These are phyloP conservation scores for Mortierella antarctica DNA, from an alignment of 192 early-diverging fungal genomes.

Conservation along the genomic window DNA sequence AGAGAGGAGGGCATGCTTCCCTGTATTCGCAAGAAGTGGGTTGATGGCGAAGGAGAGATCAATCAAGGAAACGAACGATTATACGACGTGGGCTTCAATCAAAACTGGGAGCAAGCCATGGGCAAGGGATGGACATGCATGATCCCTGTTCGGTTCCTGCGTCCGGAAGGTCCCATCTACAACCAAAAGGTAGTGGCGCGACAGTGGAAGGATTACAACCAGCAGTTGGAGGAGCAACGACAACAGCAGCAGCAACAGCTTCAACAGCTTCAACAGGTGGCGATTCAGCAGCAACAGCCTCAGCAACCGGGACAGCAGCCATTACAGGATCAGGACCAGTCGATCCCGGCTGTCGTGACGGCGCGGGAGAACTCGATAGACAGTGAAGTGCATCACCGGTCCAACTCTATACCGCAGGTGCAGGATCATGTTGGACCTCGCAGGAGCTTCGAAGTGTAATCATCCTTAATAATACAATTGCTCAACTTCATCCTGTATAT, in stretches of 20 bases:
- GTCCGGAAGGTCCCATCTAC: constrained; percentile 32
- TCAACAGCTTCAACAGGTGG: background rate
- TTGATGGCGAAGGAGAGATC: constrained; percentile 45
- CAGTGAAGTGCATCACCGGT: constrained; percentile 19
- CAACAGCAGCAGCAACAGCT: constrained; percentile 26
- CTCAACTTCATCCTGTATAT: no score
- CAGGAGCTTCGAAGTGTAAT: background rate
- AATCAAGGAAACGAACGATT: constrained; percentile 50
- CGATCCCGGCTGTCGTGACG: background rate
- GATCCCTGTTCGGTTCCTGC: constrained; percentile 20
- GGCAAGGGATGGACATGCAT: constrained; percentile 49
- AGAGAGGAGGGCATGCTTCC: constrained; percentile 52
- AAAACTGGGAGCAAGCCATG: constrained; percentile 64
- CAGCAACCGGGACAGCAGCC: background rate
- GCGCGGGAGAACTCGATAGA: background rate
- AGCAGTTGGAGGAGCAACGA: constrained; percentile 7
- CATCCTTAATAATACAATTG: no score
- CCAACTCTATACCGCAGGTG: background rate
- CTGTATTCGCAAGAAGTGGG: constrained; percentile 47
- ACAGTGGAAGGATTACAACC: constrained; percentile 41
- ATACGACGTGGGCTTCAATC: constrained; percentile 51
- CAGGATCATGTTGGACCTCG: background rate
- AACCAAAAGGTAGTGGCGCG: constrained; percentile 46
- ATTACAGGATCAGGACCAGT: background rate
- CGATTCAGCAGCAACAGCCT: constrained; percentile 11